Conservation (phyloP, 2,329 filamentous ascomycete genomes). For the Epichloe gansuensis region DNA sequence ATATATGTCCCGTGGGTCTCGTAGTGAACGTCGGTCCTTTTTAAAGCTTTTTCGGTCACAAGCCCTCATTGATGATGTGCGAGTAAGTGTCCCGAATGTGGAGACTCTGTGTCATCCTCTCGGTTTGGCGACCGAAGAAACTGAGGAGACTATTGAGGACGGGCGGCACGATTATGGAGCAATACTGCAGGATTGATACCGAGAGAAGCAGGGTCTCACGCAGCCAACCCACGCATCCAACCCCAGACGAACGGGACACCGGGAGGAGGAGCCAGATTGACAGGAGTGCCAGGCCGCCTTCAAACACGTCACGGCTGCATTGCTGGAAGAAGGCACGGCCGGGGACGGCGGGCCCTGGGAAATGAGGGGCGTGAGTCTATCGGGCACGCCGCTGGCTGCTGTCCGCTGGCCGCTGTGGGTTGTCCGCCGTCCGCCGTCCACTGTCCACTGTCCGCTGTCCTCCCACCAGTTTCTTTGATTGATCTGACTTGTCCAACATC, state of each 20-base stretch:
- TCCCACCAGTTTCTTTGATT: not conserved
- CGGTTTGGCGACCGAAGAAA: not conserved
- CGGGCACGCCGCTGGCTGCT: not conserved
- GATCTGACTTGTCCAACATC: constrained; percentile 14
- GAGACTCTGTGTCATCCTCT: not conserved
- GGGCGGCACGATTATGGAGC: no score
- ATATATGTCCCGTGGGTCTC: constrained; percentile 2
- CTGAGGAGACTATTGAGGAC: not conserved
- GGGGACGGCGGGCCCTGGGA: not conserved
- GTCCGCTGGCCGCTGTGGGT: not conserved
- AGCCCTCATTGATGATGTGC: not conserved
- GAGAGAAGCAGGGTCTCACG: no score
- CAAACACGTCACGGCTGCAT: no score
- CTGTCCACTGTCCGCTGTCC: no score
- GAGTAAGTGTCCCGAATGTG: not conserved
- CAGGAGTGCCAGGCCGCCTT: no score
- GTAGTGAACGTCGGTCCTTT: not conserved
- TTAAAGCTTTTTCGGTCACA: not conserved
- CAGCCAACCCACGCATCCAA: no score
- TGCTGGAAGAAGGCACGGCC: not conserved
- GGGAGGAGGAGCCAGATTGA: no score
- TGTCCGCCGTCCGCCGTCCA: no score
- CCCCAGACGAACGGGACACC: no score
- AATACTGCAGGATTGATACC: no score
- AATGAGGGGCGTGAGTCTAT: constrained; percentile 5